These are phyloP conservation scores for Plantago elongata DNA, from an alignment of 257 asterid genomes.

Conservation along the genomic window DNA sequence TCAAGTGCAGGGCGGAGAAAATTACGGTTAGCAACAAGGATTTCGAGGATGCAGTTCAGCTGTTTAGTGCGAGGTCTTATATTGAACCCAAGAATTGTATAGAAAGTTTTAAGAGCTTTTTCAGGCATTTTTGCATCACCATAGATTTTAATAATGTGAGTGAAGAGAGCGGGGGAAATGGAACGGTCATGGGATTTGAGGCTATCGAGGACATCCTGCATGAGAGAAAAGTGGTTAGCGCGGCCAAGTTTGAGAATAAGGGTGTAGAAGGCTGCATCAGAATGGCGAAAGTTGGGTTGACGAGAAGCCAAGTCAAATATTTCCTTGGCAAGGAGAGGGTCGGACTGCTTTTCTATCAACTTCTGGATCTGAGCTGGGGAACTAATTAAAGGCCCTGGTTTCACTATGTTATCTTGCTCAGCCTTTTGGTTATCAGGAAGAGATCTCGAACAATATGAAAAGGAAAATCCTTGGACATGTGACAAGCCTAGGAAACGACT, in stretches of 20 bases:
- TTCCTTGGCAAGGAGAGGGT: conserved; percentile 86
- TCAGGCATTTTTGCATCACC: conserved; percentile 70
- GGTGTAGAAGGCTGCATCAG: conserved; percentile 55
- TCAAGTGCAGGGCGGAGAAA: conserved; percentile 70
- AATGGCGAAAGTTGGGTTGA: conserved; percentile 63
- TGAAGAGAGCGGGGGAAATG: conserved; percentile 63
- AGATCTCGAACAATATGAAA: conserved; percentile 25
- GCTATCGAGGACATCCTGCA: conserved; percentile 51
- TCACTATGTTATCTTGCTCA: conserved; percentile 21
- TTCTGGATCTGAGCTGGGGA: conserved; percentile 68
- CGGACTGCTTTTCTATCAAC: conserved; percentile 63
- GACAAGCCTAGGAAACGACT: conserved; percentile 13
- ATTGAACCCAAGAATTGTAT: conserved; percentile 72
- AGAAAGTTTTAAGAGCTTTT: conserved; percentile 69
- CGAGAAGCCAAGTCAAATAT: conserved; percentile 75
- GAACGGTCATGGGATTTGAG: conserved; percentile 48
- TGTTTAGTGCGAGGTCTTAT: conserved; percentile 63
- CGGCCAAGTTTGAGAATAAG: conserved; percentile 82
- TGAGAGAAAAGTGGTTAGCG: conserved; percentile 55
- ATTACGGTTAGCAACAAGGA: conserved; percentile 47
- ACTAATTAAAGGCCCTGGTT: conserved; percentile 28
- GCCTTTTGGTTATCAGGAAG: conserved; percentile 19
- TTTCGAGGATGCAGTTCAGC: conserved; percentile 68
- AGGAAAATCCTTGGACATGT: conserved; percentile 18
- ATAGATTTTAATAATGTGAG: conserved; percentile 69